These are phyloP conservation scores for Pseudocercospora fijiensis DNA, from an alignment of 2,329 filamentous ascomycete species.

Conservation along the genomic window DNA sequence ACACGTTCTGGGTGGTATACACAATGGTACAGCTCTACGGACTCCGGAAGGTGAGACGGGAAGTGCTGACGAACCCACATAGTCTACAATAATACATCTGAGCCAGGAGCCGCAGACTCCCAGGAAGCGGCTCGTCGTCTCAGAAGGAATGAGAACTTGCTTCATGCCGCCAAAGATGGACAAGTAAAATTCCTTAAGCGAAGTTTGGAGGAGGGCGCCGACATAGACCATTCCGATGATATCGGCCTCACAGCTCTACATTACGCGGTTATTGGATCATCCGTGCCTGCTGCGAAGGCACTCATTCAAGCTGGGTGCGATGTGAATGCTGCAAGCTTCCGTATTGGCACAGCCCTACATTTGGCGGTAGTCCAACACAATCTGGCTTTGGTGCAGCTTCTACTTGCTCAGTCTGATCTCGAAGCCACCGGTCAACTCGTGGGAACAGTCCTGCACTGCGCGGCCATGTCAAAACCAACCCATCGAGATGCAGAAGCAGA, in stretches of 20 bases:
- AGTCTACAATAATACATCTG: neutral
- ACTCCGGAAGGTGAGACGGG: neutral
- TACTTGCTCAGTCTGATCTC: neutral
- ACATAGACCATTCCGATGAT: neutral
- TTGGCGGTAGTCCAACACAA: neutral
- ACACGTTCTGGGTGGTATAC: neutral
- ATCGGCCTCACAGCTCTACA: neutral
- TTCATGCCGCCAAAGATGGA: neutral
- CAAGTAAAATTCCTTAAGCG: neutral
- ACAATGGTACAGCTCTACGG: neutral
- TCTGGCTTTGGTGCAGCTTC: neutral
- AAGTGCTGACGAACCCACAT: neutral
- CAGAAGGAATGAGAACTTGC: neutral
- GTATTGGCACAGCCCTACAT: neutral
- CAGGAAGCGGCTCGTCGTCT: neutral
- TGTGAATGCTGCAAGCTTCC: neutral
- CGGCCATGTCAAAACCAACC: neutral
- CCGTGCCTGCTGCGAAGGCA: neutral
- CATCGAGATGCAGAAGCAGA: neutral
- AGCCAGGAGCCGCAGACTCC: neutral
- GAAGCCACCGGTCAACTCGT: neutral
- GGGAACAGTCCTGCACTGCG: neutral
- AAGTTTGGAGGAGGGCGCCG: neutral
- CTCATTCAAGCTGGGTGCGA: neutral
- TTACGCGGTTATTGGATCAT: neutral